phyloP scores from a whole-genome alignment of 768 basidiomycete genomes.

The Chiua virens region DNA sequence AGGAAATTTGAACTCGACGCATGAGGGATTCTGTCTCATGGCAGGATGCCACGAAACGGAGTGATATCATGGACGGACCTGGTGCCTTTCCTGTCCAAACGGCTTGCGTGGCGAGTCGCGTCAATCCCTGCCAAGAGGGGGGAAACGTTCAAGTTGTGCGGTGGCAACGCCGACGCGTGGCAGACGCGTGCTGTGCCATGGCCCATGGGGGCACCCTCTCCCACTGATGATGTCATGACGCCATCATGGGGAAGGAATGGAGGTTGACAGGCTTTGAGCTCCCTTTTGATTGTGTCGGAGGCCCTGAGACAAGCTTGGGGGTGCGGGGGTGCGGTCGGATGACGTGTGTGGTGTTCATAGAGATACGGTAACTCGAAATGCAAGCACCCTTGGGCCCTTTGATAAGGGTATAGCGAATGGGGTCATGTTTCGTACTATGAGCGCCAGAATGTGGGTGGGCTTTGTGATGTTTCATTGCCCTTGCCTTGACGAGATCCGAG shows the following conservation, averaged over 20 bases:
- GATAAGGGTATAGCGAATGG: not conserved
- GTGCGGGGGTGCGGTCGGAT: conserved; percentile 20
- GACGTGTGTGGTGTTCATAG: conserved; percentile 14
- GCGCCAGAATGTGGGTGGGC: too few species aligned
- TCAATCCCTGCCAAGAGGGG: not conserved
- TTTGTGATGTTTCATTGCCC: not conserved
- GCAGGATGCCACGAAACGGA: not conserved
- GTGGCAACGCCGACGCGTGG: conserved; percentile 15
- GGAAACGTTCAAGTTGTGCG: conserved; percentile 9
- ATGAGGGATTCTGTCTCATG: conserved; percentile 2
- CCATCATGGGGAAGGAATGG: conserved; percentile 5
- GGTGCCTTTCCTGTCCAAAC: conserved; percentile 2
- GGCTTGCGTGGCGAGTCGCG: not conserved
- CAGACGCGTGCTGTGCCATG: conserved; percentile 30
- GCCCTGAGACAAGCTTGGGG: conserved; percentile 14
- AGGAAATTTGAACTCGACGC: not conserved
- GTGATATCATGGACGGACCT: conserved; percentile 4
- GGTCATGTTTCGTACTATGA: too few species aligned
- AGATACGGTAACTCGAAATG: conserved; percentile 9
- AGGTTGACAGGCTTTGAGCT: not conserved
- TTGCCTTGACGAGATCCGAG: conserved; percentile 12
- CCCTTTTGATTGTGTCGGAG: conserved; percentile 14
- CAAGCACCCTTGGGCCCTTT: not conserved
- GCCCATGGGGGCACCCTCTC: conserved; percentile 11
- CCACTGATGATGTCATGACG: conserved; percentile 19